Conservation (phyloP, 2,329 filamentous ascomycete species). For the Fusarium cicatricum region DNA sequence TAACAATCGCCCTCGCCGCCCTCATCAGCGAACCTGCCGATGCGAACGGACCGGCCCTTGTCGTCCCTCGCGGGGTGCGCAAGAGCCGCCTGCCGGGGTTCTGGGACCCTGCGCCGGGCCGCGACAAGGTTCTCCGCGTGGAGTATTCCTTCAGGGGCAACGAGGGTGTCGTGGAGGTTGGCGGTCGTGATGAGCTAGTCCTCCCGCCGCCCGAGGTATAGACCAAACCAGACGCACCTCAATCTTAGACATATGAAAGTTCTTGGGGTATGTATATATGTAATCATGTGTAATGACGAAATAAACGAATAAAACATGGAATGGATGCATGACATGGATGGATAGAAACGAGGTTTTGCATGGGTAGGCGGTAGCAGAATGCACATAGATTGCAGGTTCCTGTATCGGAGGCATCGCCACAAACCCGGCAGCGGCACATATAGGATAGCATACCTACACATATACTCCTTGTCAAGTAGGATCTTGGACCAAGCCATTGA, state of each 20-base stretch:
- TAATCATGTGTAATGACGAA: constrained; percentile 16
- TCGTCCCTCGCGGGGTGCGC: constrained; percentile 51
- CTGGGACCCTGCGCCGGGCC: constrained; percentile 58
- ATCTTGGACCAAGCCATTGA: no score
- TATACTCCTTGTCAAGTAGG: no score
- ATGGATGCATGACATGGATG: neutral
- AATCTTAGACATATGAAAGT: neutral
- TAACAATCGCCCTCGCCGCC: constrained; percentile 58
- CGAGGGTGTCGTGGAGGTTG: constrained; percentile 33
- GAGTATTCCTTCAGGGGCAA: constrained; percentile 54
- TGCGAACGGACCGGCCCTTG: constrained; percentile 41
- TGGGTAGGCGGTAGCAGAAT: neutral
- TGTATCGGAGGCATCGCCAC: neutral
- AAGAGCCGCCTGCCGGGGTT: constrained; percentile 59
- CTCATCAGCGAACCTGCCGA: constrained; percentile 48
- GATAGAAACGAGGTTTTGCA: neutral
- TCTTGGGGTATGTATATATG: neutral
- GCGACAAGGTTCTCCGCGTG: constrained; percentile 56
- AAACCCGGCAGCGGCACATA: neutral
- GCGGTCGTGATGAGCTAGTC: constrained; percentile 34
- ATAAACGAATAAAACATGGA: neutral
- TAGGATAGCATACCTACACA: no score
- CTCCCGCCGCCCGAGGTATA: constrained; percentile 33
- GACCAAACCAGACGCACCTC: neutral
- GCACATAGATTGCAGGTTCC: neutral